phyloP scores from a whole-genome alignment of 495 filamentous ascomycete genomes.

The Monascus purpureus region DNA sequence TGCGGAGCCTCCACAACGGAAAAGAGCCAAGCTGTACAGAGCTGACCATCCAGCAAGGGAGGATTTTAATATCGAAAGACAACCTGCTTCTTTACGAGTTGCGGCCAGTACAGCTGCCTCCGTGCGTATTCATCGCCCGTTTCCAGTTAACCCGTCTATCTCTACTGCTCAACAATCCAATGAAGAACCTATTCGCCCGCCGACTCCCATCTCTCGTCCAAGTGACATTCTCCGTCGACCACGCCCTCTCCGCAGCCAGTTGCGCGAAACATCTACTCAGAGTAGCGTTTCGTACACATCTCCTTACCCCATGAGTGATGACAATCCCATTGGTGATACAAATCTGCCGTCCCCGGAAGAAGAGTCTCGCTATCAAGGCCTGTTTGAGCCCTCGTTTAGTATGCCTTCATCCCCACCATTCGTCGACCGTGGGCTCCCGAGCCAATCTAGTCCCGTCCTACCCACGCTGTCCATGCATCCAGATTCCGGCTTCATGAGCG shows the following conservation, averaged over 20 bases:
- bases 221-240: conserved; percentile 19
- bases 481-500: conserved; percentile 77
- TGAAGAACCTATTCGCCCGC: conserved; percentile 68
- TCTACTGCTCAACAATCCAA: conserved; percentile 35
- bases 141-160: conserved; percentile 42
- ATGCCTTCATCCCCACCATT: conserved; percentile 74
- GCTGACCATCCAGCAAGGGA: conserved; percentile 53
- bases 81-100: conserved; percentile 69
- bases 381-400: conserved; percentile 36
- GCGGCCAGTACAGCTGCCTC: conserved; percentile 79
- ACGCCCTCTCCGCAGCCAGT: conserved; percentile 20
- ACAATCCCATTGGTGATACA: conserved; percentile 15
- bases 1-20: conserved; percentile 44
- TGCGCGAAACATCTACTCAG: conserved; percentile 30
- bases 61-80: conserved; percentile 49
- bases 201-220: conserved; percentile 57
- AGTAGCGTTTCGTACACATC: conserved; percentile 27
- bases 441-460: conserved; percentile 59
- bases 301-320: conserved; percentile 32
- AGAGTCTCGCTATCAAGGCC: conserved; percentile 30
- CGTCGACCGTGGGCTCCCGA: conserved; percentile 39
- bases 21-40: conserved; percentile 59
- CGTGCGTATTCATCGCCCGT: conserved; percentile 70
- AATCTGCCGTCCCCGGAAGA: conserved; percentile 33
- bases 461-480: conserved; percentile 45